A percentile compares a stretch with the other conserved stretches of the same genome.
Evolutionary conservation across 257 asterid genomes (phyloP).

Genomic region (Knoxia roxburghii): DNA sequence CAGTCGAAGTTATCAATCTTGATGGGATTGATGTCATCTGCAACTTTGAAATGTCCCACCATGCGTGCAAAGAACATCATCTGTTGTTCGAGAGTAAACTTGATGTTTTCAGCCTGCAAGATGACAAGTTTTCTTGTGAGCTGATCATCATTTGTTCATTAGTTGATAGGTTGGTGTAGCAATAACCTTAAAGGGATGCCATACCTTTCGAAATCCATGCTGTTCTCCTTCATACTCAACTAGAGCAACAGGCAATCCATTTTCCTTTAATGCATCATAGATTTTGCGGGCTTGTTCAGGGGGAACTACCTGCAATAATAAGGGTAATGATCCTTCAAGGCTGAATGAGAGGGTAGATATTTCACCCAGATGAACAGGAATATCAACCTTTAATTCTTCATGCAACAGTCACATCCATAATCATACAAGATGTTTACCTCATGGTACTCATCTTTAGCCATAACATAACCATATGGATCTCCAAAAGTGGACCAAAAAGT

Average conservation of each 20-base stretch:
- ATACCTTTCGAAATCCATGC: constrained; percentile 89
- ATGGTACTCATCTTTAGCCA: no score
- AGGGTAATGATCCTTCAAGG: constrained; percentile 17
- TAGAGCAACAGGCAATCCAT: constrained; percentile 84
- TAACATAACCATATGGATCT: no score
- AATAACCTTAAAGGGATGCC: neutral
- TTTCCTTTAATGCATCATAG: constrained; percentile 66
- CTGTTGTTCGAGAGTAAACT: constrained; percentile 89
- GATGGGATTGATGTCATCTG: constrained; percentile 69
- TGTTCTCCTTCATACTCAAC: constrained; percentile 94
- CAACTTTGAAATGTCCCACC: constrained; percentile 61
- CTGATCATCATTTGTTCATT: no score
- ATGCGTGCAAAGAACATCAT: constrained; percentile 87
- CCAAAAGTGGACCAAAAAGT: no score
- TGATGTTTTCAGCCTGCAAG: constrained; percentile 82
- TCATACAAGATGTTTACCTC: no score
- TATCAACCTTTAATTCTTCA: neutral
- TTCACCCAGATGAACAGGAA: neutral
- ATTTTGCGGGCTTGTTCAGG: constrained; percentile 90
- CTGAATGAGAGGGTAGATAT: neutral
- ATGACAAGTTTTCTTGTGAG: neutral
- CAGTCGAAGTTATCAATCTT: constrained; percentile 66
- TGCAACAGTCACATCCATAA: no score
- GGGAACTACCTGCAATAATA: constrained; percentile 58
- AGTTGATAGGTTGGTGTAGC: neutral